Conservation (phyloP, 371 early-diverging fungal genomes). For the Mucor circinelloides region DNA sequence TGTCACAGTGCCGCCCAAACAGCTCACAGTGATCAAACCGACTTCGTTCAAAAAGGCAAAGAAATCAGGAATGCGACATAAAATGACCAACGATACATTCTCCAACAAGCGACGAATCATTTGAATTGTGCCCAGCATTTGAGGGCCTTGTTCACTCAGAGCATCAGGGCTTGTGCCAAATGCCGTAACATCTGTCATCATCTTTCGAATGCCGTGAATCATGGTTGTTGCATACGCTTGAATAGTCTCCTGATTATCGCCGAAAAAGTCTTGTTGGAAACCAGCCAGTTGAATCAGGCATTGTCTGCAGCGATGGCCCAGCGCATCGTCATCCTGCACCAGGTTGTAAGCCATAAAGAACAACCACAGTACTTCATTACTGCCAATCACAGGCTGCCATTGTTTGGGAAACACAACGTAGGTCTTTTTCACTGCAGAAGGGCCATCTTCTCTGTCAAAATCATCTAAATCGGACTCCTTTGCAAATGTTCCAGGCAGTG, state of each 20-base stretch:
- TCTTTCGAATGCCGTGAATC: constrained; percentile 57
- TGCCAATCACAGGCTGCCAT: constrained; percentile 53
- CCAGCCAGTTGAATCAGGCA: constrained; percentile 74
- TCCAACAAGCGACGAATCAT: constrained; percentile 53
- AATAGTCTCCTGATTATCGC: constrained; percentile 37
- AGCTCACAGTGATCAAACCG: constrained; percentile 63
- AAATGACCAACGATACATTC: constrained; percentile 37
- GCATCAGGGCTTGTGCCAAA: constrained; percentile 37
- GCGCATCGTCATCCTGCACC: constrained; percentile 52
- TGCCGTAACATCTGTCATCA: constrained; percentile 45
- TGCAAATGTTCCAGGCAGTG: constrained; percentile 55
- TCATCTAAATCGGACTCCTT: constrained; percentile 44
- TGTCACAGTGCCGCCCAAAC: constrained; percentile 56
- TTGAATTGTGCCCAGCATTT: constrained; percentile 54
- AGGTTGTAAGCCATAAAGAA: constrained; percentile 56
- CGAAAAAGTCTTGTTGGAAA: constrained; percentile 68
- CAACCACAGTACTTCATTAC: constrained; percentile 57
- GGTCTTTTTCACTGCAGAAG: constrained; percentile 34
- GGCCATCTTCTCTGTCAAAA: constrained; percentile 50
- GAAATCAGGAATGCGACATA: constrained; percentile 60
- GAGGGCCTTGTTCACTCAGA: constrained; percentile 45
- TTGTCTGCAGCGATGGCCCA: constrained; percentile 63
- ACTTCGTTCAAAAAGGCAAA: constrained; percentile 66
- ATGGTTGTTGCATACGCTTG: constrained; percentile 53
- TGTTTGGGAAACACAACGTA: constrained; percentile 50